These are phyloP conservation scores for Talaromyces proteolyticus DNA, from an alignment of 495 filamentous ascomycete species.

Conservation along the genomic window DNA sequence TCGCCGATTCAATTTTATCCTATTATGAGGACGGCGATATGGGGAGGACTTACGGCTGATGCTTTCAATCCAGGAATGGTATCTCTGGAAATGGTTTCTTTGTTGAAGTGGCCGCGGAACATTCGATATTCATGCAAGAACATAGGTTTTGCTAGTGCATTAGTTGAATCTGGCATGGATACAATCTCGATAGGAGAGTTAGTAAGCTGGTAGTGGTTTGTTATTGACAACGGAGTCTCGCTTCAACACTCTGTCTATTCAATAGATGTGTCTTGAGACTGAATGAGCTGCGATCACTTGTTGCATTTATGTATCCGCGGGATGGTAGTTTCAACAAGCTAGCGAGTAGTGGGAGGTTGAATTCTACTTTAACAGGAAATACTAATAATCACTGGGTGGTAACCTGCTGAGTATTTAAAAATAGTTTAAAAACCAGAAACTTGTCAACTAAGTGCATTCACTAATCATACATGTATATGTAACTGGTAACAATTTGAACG, in stretches of 20 bases:
- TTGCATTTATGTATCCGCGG: background rate
- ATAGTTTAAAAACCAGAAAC: no score
- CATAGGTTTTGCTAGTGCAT: background rate
- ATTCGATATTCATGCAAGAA: background rate
- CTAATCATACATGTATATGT: no score
- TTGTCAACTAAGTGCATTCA: no score
- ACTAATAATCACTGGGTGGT: background rate
- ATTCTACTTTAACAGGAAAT: background rate
- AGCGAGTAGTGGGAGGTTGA: background rate
- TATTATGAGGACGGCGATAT: background rate
- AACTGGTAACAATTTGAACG: no score
- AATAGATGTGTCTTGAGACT: no score
- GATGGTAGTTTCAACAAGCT: background rate
- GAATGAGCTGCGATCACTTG: background rate
- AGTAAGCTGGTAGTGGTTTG: background rate
- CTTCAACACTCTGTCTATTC: no score
- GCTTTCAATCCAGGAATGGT: background rate
- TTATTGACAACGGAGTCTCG: background rate
- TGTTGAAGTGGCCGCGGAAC: background rate
- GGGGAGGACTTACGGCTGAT: background rate
- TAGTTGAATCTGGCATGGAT: background rate
- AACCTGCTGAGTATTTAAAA: no score
- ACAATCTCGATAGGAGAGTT: background rate
- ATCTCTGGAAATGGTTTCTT: background rate
- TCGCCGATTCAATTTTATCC: background rate